These are phyloP conservation scores for Ustilago xerochloae DNA, from an alignment of 1,284 basidiomycete species.

Conservation along the genomic window DNA sequence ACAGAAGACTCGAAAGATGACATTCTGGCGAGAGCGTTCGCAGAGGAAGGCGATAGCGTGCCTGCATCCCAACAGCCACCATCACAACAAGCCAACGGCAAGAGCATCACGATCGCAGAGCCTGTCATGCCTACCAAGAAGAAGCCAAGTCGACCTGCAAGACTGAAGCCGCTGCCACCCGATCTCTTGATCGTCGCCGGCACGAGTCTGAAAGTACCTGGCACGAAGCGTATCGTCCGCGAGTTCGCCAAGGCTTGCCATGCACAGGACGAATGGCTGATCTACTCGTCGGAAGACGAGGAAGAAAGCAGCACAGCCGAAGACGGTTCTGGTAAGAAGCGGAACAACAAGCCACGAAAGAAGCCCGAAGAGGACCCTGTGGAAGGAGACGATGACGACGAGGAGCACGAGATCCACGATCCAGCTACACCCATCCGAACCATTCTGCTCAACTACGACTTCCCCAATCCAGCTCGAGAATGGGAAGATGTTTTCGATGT, in stretches of 20 bases:
- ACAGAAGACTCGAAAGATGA: constrained; percentile 35
- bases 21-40: constrained; percentile 48
- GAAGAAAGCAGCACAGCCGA: constrained; percentile 46
- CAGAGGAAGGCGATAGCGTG: constrained; percentile 27
- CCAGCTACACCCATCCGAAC: constrained; percentile 73
- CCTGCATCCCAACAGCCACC: too few species aligned
- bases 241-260: constrained; percentile 89
- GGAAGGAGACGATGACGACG: constrained; percentile 23
- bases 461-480: constrained; percentile 83
- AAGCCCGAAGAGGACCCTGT: constrained; percentile 1
- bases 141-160: constrained; percentile 27
- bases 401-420: constrained; percentile 50
- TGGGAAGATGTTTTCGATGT: constrained; percentile 92
- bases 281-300: constrained; percentile 52
- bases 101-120: constrained; percentile 29
- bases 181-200: constrained; percentile 95
- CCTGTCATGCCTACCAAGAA: constrained; percentile 30
- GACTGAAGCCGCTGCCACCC: constrained; percentile 72
- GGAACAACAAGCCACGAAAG: constrained; percentile 10
- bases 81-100: too few species aligned
- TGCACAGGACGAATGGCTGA: constrained; percentile 64
- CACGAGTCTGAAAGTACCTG: constrained; percentile 93
- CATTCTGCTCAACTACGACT: constrained; percentile 88
- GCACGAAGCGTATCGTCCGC: constrained; percentile 89
- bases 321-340: constrained; percentile 42